Evolutionary conservation across 2,329 filamentous ascomycete species (phyloP).

Genomic region (Myriangium duriaei): DNA sequence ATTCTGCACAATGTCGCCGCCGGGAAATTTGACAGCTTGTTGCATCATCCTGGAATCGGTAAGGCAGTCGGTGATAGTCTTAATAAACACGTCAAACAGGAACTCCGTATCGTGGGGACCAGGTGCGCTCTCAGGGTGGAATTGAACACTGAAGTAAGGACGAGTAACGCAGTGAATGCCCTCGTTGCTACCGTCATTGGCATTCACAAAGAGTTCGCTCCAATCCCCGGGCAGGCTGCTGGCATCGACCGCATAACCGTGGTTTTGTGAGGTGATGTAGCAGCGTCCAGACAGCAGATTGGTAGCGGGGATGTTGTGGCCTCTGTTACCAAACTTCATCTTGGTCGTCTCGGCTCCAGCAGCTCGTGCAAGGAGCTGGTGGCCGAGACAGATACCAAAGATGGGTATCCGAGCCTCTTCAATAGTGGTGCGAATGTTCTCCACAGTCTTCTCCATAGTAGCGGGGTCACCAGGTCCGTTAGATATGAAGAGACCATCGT

Average conservation of each 20-base stretch:
- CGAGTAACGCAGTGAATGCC: constrained; percentile 78
- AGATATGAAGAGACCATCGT: constrained; percentile 93
- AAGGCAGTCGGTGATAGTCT: constrained; percentile 63
- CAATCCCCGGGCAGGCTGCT: constrained; percentile 63
- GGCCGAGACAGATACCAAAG: constrained; percentile 92
- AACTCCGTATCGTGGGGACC: constrained; percentile 93
- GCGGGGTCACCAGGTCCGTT: constrained; percentile 95
- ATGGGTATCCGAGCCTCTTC: constrained; percentile 72
- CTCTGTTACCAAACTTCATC: constrained; percentile 99
- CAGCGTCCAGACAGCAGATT: constrained; percentile 91
- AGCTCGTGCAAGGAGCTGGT: constrained; percentile 82
- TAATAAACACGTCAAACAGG: constrained; percentile 91
- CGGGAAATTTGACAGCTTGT: constrained; percentile 73
- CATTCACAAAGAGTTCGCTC: constrained; percentile 93
- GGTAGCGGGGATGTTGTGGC: constrained; percentile 96
- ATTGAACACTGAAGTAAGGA: constrained; percentile 98
- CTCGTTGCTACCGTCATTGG: constrained; percentile 96
- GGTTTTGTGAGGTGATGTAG: constrained; percentile 98
- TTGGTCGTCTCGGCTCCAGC: constrained; percentile 77
- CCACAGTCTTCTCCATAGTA: constrained; percentile 65
- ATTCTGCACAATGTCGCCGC: constrained; percentile 70
- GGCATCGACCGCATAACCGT: constrained; percentile 87
- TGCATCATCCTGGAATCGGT: constrained; percentile 53
- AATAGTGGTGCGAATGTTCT: constrained; percentile 65
- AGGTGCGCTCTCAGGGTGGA: constrained; percentile 94